Percentiles rank a stretch among this genome's conserved stretches.
phyloP scores from a whole-genome alignment of 225 moss, liverwort and hornwort genomes.

The Pseudisothecium myosuroides region DNA sequence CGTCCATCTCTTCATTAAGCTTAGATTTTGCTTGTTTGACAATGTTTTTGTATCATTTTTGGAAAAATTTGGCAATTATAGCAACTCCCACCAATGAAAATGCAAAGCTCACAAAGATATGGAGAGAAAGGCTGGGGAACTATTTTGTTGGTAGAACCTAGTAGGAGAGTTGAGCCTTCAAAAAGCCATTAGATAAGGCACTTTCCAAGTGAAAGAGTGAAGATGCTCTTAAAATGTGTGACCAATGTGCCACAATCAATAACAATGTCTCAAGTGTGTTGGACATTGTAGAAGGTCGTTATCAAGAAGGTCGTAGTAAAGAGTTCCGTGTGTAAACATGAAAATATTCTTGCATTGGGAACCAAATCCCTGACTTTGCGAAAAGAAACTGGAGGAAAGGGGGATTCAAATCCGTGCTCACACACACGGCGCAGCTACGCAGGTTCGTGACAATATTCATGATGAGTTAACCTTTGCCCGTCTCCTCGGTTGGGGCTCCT shows the following conservation, averaged over 20 bases:
- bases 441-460: background rate
- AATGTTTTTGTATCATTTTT: too few species aligned
- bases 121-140: fast-evolving
- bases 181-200: background rate
- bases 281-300: background rate
- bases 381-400: background rate
- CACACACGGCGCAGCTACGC: background rate
- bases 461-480: background rate
- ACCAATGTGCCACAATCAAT: background rate
- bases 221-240: background rate
- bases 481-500: background rate
- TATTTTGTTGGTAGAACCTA: background rate
- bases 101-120: background rate
- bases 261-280: background rate
- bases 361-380: background rate
- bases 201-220: background rate
- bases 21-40: too few species aligned
- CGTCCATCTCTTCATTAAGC: background rate
- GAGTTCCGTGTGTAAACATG: background rate
- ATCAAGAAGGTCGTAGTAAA: background rate
- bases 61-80: too few species aligned
- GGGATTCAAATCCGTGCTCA: background rate
- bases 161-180: background rate
- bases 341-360: background rate
- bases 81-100: too few species aligned